Evolutionary conservation across 495 filamentous ascomycete species (phyloP).

Genomic region (Neurospora tetrasperma): DNA sequence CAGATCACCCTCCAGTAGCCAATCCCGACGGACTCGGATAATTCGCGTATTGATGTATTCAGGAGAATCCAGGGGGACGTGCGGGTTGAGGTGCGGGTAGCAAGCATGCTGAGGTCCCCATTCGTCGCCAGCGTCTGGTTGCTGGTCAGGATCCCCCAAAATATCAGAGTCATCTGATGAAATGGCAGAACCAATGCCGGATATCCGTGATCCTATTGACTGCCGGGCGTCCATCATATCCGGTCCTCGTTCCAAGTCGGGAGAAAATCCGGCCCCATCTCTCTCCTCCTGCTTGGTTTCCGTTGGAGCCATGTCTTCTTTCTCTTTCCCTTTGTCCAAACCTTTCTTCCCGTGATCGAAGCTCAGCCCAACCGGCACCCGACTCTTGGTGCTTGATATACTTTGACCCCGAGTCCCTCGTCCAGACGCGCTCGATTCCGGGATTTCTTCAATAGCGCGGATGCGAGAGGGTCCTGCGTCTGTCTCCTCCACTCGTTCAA

Average conservation of each 20-base stretch:
- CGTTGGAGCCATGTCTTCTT: conserved; percentile 30
- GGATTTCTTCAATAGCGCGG: conserved; percentile 21
- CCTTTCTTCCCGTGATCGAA: conserved; percentile 16
- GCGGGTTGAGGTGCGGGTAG: conserved; percentile 86
- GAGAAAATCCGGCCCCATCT: conserved; percentile 24
- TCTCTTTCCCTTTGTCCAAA: conserved; percentile 37
- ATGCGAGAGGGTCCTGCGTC: conserved; percentile 19
- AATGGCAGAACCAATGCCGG: conserved; percentile 38
- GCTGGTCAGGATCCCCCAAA: conserved; percentile 38
- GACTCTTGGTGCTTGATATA: conserved; percentile 16
- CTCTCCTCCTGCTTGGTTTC: conserved; percentile 17
- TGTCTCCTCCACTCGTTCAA: conserved; percentile 11
- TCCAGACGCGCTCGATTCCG: conserved; percentile 9
- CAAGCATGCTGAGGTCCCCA: conserved; percentile 90
- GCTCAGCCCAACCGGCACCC: conserved; percentile 24
- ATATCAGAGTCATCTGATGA: conserved; percentile 44
- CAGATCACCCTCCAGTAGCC: conserved; percentile 82
- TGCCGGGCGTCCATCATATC: conserved; percentile 22
- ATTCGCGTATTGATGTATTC: conserved; percentile 72
- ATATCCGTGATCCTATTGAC: conserved; percentile 29
- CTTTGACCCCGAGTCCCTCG: conserved; percentile 23
- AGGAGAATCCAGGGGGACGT: conserved; percentile 66
- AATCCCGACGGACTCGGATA: conserved; percentile 84
- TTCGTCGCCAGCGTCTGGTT: conserved; percentile 44
- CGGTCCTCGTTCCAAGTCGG: conserved; percentile 42